A percentile compares a stretch with the other conserved stretches of the same genome.
phyloP scores from a whole-genome alignment of 2,329 filamentous ascomycete genomes.

The Xylaria sp. region DNA sequence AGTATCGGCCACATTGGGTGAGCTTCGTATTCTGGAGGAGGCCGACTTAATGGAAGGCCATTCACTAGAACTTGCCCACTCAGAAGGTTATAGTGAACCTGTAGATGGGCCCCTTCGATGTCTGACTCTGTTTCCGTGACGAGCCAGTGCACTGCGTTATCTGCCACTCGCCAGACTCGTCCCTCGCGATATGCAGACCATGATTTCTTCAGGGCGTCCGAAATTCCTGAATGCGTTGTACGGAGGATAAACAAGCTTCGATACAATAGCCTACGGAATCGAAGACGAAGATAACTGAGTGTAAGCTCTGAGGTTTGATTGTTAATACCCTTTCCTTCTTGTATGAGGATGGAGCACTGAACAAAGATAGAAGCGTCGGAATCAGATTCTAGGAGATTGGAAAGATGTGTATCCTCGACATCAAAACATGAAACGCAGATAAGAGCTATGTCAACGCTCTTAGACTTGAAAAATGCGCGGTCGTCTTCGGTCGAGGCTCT shows the following conservation, averaged over 20 bases:
- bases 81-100: conserved; percentile 62
- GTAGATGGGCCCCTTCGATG: not conserved
- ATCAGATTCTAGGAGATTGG: not conserved
- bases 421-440: conserved; percentile 29
- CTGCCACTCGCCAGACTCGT: conserved; percentile 16
- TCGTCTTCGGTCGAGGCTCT: conserved; percentile 11
- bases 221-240: conserved; percentile 21
- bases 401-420: conserved; percentile 17
- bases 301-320: conserved; percentile 10
- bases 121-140: conserved; percentile 1
- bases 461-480: conserved; percentile 13
- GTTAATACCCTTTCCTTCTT: conserved; percentile 20
- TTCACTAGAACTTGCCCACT: conserved; percentile 64
- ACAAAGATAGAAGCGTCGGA: conserved; percentile 26
- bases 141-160: conserved; percentile 26
- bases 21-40: conserved; percentile 58
- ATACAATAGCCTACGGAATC: conserved; percentile 26
- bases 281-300: conserved; percentile 23
- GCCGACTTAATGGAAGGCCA: conserved; percentile 58
- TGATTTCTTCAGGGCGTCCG: conserved; percentile 26
- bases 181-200: conserved; percentile 25
- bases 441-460: conserved; percentile 27
- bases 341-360: conserved; percentile 31
- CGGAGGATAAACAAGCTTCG: conserved; percentile 21
- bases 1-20: conserved; percentile 56